Conservation (phyloP, 2,329 filamentous ascomycete genomes). For the Penicillium sp. region DNA sequence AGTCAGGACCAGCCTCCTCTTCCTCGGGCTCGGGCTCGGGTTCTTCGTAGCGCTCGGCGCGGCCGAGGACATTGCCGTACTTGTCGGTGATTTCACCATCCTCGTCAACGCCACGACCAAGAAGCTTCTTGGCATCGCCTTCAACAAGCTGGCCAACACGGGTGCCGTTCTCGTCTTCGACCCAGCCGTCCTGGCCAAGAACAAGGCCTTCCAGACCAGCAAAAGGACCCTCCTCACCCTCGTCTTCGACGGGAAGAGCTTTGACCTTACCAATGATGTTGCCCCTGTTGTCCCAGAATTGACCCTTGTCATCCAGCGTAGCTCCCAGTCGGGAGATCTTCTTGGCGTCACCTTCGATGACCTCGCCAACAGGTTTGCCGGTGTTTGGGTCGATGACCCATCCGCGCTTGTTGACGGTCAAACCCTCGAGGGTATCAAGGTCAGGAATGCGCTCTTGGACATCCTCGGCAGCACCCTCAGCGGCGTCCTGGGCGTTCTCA, state of each 20-base stretch:
- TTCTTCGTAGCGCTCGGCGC: constrained; percentile 50
- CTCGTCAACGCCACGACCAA: constrained; percentile 56
- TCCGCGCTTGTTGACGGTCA: constrained; percentile 42
- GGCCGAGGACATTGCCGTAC: constrained; percentile 57
- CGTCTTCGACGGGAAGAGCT: constrained; percentile 37
- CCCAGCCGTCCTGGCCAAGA: constrained; percentile 45
- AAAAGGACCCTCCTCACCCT: constrained; percentile 37
- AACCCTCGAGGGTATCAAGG: constrained; percentile 26
- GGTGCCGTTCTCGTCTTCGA: constrained; percentile 47
- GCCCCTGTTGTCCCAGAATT: constrained; percentile 60
- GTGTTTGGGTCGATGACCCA: constrained; percentile 40
- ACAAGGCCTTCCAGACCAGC: constrained; percentile 46
- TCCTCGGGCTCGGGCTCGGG: constrained; percentile 42
- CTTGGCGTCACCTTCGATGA: constrained; percentile 59
- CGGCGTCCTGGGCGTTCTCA: constrained; percentile 25
- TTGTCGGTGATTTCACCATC: constrained; percentile 60
- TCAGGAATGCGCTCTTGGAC: constrained; percentile 8
- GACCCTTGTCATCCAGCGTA: constrained; percentile 54
- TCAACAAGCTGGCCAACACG: constrained; percentile 51
- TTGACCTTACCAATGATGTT: constrained; percentile 59
- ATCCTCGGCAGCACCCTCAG: constrained; percentile 21
- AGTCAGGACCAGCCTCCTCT: constrained; percentile 24
- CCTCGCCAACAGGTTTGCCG: constrained; percentile 52
- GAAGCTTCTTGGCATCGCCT: constrained; percentile 55
- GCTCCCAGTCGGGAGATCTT: constrained; percentile 47